Evolutionary conservation across 495 filamentous ascomycete species (phyloP).

Genomic region (Xylaria curta): DNA sequence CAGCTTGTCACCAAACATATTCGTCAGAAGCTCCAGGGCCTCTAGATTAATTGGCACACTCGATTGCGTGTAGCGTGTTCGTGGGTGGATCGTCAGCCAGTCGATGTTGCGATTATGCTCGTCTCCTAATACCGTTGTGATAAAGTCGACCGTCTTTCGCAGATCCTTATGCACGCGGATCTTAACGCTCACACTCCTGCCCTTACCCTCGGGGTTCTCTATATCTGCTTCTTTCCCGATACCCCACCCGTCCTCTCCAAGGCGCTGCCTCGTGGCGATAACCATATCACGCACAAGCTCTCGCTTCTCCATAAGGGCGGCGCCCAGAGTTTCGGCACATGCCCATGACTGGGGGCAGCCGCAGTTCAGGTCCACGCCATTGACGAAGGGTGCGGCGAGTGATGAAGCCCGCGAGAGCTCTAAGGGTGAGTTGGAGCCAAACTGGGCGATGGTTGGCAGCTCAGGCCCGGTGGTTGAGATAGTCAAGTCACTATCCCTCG

Average conservation of each 20-base stretch:
- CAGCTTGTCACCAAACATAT: constrained; percentile 51
- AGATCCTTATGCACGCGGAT: constrained; percentile 69
- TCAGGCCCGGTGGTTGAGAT: constrained; percentile 31
- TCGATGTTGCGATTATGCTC: constrained; percentile 56
- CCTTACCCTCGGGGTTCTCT: constrained; percentile 39
- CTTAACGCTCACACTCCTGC: constrained; percentile 65
- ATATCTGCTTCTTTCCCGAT: constrained; percentile 45
- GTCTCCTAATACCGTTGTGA: constrained; percentile 55
- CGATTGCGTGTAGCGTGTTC: constrained; percentile 60
- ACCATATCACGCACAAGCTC: constrained; percentile 67
- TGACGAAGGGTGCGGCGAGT: constrained; percentile 63
- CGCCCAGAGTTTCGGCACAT: constrained; percentile 65
- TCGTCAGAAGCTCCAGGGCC: constrained; percentile 61
- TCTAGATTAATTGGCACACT: constrained; percentile 63
- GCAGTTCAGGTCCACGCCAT: constrained; percentile 72
- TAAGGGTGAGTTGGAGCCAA: constrained; percentile 60
- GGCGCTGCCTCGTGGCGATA: constrained; percentile 51
- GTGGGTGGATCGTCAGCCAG: constrained; percentile 70
- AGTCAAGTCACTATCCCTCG: constrained; percentile 63
- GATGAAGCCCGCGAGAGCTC: constrained; percentile 67
- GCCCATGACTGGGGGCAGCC: constrained; percentile 76
- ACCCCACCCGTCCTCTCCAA: constrained; percentile 52
- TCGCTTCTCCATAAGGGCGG: constrained; percentile 65
- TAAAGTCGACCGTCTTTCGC: constrained; percentile 56
- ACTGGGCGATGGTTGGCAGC: constrained; percentile 67